Conservation (phyloP, 1,284 basidiomycete species). For the Puccinia coronata region DNA sequence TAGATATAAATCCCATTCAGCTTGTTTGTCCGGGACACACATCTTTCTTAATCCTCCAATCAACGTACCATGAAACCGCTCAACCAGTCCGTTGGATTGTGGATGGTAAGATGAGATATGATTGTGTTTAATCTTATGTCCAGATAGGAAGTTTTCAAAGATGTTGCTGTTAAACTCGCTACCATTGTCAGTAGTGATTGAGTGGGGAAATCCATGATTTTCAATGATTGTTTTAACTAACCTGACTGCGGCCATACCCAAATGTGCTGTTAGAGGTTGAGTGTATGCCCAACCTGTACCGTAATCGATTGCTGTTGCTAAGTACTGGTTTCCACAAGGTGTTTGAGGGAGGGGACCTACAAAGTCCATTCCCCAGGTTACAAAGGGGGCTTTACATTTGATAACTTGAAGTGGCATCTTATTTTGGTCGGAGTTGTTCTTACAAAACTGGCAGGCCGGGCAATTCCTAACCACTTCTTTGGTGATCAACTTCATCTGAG, state of each 20-base stretch:
- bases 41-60: background rate
- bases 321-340: too few relatives aligned
- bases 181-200: slow-evolving; percentile 26
- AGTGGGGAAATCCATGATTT: slow-evolving; percentile 23
- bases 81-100: slow-evolving; percentile 24
- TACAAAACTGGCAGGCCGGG: too few relatives aligned
- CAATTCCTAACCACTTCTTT: too few relatives aligned
- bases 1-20: slow-evolving; percentile 7
- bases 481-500: too few relatives aligned
- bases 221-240: background rate
- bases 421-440: too few relatives aligned
- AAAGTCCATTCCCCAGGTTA: too few relatives aligned
- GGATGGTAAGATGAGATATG: slow-evolving; percentile 16
- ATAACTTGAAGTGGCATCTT: too few relatives aligned
- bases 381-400: too few relatives aligned
- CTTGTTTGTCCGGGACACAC: slow-evolving; percentile 27
- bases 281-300: slow-evolving; percentile 41
- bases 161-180: background rate
- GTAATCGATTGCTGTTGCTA: too few relatives aligned
- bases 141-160: background rate
- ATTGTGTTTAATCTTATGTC: slow-evolving; percentile 20
- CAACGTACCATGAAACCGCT: slow-evolving; percentile 28
- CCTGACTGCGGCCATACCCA: background rate
- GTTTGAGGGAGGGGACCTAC: too few relatives aligned
- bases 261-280: background rate